Base-by-base conservation (phyloP, 257 asterid species). In the Fraxinus americana region DNA sequence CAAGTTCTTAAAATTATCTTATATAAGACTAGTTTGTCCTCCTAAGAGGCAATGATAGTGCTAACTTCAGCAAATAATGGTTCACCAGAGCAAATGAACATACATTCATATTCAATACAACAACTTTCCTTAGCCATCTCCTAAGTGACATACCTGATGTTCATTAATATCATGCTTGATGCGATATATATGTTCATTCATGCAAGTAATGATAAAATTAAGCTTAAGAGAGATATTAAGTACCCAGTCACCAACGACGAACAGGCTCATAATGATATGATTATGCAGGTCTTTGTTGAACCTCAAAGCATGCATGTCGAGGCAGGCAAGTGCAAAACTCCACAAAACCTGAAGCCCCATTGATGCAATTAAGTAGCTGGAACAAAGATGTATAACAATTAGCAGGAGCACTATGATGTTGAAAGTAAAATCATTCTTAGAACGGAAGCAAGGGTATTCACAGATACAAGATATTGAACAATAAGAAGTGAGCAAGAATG, bases 231-330 rank as follows among this genome's bases (percentile, higher is more conserved):
- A 66, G 68, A 34, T 66, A 77, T 41, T 70, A 74, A 34, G 83
- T 92, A 94, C 98, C 97, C 97, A 94, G 75, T 94, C 98, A 76
- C 98, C 98, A 39, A 92, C 92, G 35, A 92, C 92, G 30, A 91
- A 89, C 77, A 94, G 85, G 93, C 96, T 88, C 76, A 92, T 80
- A 7, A 87, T 87, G 78, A 91, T 82, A 76, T 91, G 89, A 74
- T 89, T 88, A 67, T 85, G 90, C 66, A 92, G 85, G 77, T 94
- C 98, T 78, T 85, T 88, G 84, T 90, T 90, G 82, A 89, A 83
- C 86, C 92, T 83, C 89, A 94, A 86, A 83, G 98, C 97, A 85
- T 90, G 97, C 59, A 90, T 81, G 79, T 91, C 98, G 6, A 91
- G 88, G 86, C 97, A 94, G 80, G 90, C 91, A 76, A 94, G 97